Conservation (phyloP, 78 protist genomes). For the Emiliania huxleyi region DNA sequence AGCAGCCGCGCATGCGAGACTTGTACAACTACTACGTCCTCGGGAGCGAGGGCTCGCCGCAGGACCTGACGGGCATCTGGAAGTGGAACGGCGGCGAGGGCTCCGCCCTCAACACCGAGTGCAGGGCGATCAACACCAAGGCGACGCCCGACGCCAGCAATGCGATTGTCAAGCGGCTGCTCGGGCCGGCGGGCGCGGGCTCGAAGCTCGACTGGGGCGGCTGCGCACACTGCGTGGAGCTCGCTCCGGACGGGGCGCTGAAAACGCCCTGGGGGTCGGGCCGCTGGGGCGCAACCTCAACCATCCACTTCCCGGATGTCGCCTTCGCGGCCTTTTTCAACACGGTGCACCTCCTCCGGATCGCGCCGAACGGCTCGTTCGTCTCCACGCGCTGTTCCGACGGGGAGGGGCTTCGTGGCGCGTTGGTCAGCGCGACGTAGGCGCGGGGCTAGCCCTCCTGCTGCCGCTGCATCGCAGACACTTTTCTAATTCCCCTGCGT, state of each 20-base stretch:
- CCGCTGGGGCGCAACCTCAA: neutral
- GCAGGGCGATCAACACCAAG: neutral
- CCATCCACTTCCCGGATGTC: neutral
- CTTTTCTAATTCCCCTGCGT: too few relatives aligned
- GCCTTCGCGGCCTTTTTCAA: neutral
- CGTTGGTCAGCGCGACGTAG: too few relatives aligned
- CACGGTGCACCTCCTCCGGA: neutral
- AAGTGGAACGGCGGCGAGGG: constrained; percentile 36
- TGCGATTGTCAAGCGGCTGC: neutral
- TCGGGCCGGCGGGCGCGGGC: neutral
- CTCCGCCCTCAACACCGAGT: neutral
- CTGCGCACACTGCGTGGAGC: neutral
- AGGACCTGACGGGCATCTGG: neutral
- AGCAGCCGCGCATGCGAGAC: neutral
- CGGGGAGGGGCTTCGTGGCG: too few relatives aligned
- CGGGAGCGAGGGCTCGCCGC: neutral
- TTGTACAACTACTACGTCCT: neutral
- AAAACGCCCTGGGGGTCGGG: neutral
- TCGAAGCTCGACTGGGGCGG: neutral
- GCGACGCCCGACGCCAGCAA: neutral
- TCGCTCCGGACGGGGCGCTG: neutral
- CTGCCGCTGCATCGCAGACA: too few relatives aligned
- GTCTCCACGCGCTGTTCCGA: neutral
- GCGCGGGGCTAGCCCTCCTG: too few relatives aligned
- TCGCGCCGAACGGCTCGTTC: neutral